Base-by-base conservation (phyloP, 2,329 filamentous ascomycete genomes). In the Stagonosporopsis rhizophila region DNA sequence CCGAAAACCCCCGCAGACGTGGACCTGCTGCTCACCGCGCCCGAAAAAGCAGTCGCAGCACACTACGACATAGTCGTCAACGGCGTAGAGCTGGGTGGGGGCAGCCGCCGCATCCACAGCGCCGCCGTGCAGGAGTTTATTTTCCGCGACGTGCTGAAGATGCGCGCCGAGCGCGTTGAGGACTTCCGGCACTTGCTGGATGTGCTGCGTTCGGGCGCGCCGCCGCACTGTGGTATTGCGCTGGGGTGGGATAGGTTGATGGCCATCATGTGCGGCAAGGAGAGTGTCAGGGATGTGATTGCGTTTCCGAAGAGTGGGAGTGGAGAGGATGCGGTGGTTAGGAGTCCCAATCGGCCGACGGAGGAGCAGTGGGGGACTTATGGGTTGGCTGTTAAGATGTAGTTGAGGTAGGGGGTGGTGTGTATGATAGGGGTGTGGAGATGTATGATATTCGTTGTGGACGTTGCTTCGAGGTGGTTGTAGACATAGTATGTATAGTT, bases 31-130 rank as follows among this genome's bases (percentile, higher is more conserved):
- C 81, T 87, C 34, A 87, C 82, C 0, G 82, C 92, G 37, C 94
- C 95, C 0, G 81, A 92, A 0, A 77, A 82, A 42, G 92, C 87
- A 1, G 85, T 84, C 65, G 96, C 90, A 3, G 94, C 96, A 67
- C 93, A 96, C 72, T 99, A 97, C 77, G 95, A 99, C 68, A 86
- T 99, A 14, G 94, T 99, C 0, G 85, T 98, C 66, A 99, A 99
- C 72, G 95, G 95, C 4, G 87, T 96, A 5, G 95, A 99, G 76
- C 84, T 99, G 1, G 95, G 95, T 23, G 95, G 95, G 11, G 96
- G 95, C 30, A 96, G 91, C 74, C 86, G 92, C 14, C 91, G 95
- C 83, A 97, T 98, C 53, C 95, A 99, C 77, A 84, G 89, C 39
- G 88, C 91, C 0, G 82, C 85, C 0, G 83, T 97, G 65, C 95